Percentiles rank a stretch among this genome's conserved stretches.
Evolutionary conservation across 805 yeast genomes (phyloP).

Genomic region (Candida stauntonica): DNA sequence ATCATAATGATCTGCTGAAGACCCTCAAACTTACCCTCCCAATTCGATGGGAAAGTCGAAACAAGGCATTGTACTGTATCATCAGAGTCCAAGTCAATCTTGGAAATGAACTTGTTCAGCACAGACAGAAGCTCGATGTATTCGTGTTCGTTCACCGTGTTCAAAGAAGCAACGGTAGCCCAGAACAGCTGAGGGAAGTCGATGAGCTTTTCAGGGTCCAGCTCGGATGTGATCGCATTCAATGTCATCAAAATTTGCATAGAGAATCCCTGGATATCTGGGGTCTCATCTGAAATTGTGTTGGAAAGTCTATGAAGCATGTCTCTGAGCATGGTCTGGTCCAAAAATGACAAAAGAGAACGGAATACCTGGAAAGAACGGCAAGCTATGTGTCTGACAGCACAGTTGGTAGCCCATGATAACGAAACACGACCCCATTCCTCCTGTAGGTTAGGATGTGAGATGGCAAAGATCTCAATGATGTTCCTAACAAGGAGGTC

Average conservation of each 20-base stretch:
- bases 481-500: conserved; percentile 64
- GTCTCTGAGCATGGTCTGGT: conserved; percentile 84
- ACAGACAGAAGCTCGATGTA: conserved; percentile 84
- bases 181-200: conserved; percentile 93
- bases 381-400: conserved; percentile 95
- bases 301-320: conserved; percentile 91
- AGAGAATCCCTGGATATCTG: conserved; percentile 92
- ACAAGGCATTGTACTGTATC: conserved; percentile 81
- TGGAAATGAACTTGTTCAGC: conserved; percentile 75
- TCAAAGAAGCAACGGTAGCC: conserved; percentile 89
- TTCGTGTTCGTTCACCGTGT: conserved; percentile 89
- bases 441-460: conserved; percentile 52
- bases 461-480: conserved; percentile 48
- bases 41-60: conserved; percentile 85
- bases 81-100: conserved; percentile 79
- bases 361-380: conserved; percentile 92
- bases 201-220: conserved; percentile 71
- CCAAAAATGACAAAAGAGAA: conserved; percentile 73
- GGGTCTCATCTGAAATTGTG: conserved; percentile 84
- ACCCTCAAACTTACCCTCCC: conserved; percentile 95
- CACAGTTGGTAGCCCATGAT: conserved; percentile 95
- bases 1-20: conserved; percentile 72
- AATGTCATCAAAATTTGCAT: conserved; percentile 96
- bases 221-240: conserved; percentile 85
- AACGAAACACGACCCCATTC: conserved; percentile 85